These are phyloP conservation scores for Vinca minor DNA, from an alignment of 257 asterid species.

Conservation along the genomic window DNA sequence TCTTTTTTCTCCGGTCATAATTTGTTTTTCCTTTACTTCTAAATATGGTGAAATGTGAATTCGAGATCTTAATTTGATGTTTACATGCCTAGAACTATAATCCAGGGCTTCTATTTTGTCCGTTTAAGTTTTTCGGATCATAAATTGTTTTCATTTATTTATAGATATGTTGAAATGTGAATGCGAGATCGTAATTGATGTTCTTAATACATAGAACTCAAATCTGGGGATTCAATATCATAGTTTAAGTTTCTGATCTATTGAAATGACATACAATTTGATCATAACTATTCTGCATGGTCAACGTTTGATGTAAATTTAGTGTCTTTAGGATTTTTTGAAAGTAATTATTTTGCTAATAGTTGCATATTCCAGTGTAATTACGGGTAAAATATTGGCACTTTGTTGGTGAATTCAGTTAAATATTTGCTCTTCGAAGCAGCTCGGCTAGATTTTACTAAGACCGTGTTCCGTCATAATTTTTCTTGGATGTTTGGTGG, in stretches of 20 bases:
- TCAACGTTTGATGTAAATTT: slow-evolving; percentile 4
- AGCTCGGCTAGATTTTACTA: background rate
- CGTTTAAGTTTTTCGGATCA: too few relatives aligned
- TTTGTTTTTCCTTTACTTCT: too few relatives aligned
- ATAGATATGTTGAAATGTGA: background rate
- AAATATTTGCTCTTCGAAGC: background rate
- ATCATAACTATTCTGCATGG: background rate
- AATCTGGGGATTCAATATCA: background rate
- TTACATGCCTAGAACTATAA: too few relatives aligned
- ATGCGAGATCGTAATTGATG: background rate
- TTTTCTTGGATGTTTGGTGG: background rate
- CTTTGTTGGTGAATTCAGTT: background rate
- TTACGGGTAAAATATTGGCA: background rate
- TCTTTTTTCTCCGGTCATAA: background rate
- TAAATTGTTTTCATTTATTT: background rate
- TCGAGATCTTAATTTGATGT: too few relatives aligned
- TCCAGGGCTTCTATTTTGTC: too few relatives aligned
- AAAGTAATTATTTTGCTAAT: too few relatives aligned
- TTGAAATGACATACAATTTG: background rate
- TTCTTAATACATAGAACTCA: background rate
- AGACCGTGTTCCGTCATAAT: background rate
- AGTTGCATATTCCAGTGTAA: background rate
- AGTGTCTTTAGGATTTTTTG: background rate
- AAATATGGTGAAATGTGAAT: too few relatives aligned
- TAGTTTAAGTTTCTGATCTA: background rate